Percentiles rank a stretch among this genome's conserved stretches.
Evolutionary conservation across 257 asterid species (phyloP).

Genomic region (Ilex asprella): DNA sequence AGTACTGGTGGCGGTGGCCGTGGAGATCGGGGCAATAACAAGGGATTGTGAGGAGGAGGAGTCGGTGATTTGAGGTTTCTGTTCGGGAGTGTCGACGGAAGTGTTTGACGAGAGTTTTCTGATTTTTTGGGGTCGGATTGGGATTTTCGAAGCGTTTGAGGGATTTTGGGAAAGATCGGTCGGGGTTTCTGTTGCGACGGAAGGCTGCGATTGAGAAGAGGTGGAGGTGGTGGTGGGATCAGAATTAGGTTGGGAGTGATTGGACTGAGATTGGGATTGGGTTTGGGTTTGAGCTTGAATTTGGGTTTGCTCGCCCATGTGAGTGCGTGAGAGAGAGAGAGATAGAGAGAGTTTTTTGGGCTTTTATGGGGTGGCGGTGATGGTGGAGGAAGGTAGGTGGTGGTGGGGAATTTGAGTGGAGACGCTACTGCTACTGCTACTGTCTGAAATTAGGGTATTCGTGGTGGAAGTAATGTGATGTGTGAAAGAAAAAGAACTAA

Average conservation of each 20-base stretch:
- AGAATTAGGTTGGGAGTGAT: slow-evolving; percentile 16
- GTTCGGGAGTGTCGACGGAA: slow-evolving; percentile 12
- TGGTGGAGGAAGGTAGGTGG: slow-evolving; percentile 11
- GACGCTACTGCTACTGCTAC: slow-evolving; percentile 1
- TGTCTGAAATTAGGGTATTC: slow-evolving; percentile 9
- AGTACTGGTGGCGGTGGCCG: slow-evolving; percentile 18
- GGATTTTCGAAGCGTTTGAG: slow-evolving; percentile 80
- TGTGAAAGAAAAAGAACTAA: too few species aligned
- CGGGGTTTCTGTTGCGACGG: neutral
- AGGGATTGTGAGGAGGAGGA: slow-evolving; percentile 18
- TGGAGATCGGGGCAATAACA: slow-evolving; percentile 13
- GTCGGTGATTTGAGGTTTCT: slow-evolving; percentile 14
- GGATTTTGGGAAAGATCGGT: slow-evolving; percentile 24
- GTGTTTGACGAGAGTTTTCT: slow-evolving; percentile 57
- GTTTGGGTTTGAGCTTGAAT: slow-evolving; percentile 27
- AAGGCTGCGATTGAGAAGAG: slow-evolving; percentile 23
- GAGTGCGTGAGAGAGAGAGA: slow-evolving; percentile 1
- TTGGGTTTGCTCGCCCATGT: slow-evolving; percentile 65
- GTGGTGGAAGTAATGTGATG: too few species aligned
- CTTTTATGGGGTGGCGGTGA: slow-evolving; percentile 2
- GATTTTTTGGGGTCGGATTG: slow-evolving; percentile 89
- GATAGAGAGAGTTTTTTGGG: neutral
- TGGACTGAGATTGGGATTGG: slow-evolving; percentile 25
- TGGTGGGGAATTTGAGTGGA: slow-evolving; percentile 8
- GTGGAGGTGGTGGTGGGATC: slow-evolving; percentile 8